Conservation (phyloP, 169 alveolate species). For the Plasmodium billcollinsi region DNA sequence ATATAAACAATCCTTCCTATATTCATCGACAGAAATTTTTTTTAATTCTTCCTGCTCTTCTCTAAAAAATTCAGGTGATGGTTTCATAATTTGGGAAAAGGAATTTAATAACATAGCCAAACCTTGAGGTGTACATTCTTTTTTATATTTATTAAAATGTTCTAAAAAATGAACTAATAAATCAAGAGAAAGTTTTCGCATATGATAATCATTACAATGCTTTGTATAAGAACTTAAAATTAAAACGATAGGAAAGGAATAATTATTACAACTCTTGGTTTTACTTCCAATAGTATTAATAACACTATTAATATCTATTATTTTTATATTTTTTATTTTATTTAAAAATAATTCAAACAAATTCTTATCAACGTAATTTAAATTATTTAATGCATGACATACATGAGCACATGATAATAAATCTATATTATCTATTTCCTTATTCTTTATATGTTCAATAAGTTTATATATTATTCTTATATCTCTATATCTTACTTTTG, state of each 20-base stretch:
- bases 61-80: constrained; percentile 62
- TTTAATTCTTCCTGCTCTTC: constrained; percentile 4
- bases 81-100: constrained; percentile 55
- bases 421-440: constrained; percentile 36
- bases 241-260: constrained; percentile 52
- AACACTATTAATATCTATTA: background rate
- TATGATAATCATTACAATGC: constrained; percentile 45
- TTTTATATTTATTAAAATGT: constrained; percentile 26
- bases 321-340: constrained; percentile 5
- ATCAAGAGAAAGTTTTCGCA: constrained; percentile 19
- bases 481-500: constrained; percentile 68
- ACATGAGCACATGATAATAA: constrained; percentile 57
- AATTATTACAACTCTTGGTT: background rate
- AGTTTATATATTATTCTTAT: constrained; percentile 56
- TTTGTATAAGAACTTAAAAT: constrained; percentile 49
- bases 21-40: constrained; percentile 19
- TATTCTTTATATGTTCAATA: constrained; percentile 50
- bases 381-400: constrained; percentile 50
- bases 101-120: constrained; percentile 60
- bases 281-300: too few relatives aligned
- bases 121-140: constrained; percentile 47
- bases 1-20: background rate
- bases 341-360: constrained; percentile 25
- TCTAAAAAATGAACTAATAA: constrained; percentile 26
- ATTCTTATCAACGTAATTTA: constrained; percentile 53